Conservation (phyloP, 176 grass and related monocot genomes). For the Zoysia pacifica region DNA sequence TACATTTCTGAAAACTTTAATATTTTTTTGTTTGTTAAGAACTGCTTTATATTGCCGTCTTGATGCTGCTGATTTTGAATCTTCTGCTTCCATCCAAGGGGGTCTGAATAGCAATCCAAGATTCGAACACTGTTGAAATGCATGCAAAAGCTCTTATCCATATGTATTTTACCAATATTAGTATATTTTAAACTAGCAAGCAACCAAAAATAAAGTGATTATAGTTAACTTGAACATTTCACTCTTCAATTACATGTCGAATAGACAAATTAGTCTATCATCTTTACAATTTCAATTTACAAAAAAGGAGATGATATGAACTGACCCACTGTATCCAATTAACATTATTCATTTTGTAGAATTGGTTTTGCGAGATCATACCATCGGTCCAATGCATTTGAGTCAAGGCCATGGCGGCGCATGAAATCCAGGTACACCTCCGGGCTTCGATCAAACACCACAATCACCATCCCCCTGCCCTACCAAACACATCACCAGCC, state of each 20-base stretch:
- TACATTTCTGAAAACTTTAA: slow-evolving; percentile 55
- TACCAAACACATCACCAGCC: neutral
- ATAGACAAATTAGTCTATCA: neutral
- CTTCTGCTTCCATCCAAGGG: slow-evolving; percentile 80
- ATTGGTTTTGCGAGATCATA: slow-evolving; percentile 38
- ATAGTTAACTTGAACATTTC: neutral
- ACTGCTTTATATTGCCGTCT: slow-evolving; percentile 14
- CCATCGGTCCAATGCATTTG: slow-evolving; percentile 50
- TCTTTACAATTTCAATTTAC: neutral
- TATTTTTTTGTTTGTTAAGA: slow-evolving; percentile 25
- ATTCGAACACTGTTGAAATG: slow-evolving; percentile 55
- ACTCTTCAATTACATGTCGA: neutral
- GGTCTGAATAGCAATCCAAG: slow-evolving; percentile 87
- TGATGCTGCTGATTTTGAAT: slow-evolving; percentile 32
- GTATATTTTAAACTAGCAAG: slow-evolving; percentile 33
- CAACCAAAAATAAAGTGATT: neutral
- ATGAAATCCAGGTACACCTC: slow-evolving; percentile 63
- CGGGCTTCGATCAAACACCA: slow-evolving; percentile 67
- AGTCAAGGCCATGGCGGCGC: slow-evolving; percentile 44
- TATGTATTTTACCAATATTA: neutral
- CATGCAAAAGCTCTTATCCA: slow-evolving; percentile 11
- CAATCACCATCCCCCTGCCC: slow-evolving; percentile 68
- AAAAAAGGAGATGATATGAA: neutral
- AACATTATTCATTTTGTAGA: neutral
- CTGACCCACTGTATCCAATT: neutral